A percentile compares a stretch with the other conserved stretches of the same genome.
Evolutionary conservation across 2,329 filamentous ascomycete species (phyloP).

Genomic region (Grosmannia clavigera): DNA sequence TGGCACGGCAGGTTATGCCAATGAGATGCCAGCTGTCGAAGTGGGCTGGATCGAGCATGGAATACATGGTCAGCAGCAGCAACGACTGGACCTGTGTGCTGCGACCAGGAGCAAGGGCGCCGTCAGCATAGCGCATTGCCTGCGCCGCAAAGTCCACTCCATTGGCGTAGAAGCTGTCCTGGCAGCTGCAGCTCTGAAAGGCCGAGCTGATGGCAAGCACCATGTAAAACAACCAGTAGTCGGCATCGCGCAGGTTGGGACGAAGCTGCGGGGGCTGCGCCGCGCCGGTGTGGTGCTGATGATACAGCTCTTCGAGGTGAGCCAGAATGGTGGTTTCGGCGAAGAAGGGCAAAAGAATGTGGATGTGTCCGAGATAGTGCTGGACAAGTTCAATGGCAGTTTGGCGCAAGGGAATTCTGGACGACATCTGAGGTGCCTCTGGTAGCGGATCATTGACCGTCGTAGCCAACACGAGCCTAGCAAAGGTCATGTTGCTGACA

Average conservation of each 20-base stretch:
- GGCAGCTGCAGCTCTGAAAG: conserved; percentile 56
- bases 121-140: conserved; percentile 67
- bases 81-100: conserved; percentile 79
- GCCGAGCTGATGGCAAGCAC: conserved; percentile 73
- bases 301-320: conserved; percentile 72
- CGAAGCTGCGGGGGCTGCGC: conserved; percentile 13
- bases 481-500: conserved; percentile 82
- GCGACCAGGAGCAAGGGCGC: conserved; percentile 74
- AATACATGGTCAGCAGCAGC: conserved; percentile 75
- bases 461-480: conserved; percentile 74
- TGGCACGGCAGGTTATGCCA: conserved; percentile 75
- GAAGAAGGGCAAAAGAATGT: conserved; percentile 70
- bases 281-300: conserved; percentile 27
- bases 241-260: conserved; percentile 50
- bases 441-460: conserved; percentile 63
- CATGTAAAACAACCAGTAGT: conserved; percentile 82
- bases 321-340: conserved; percentile 66
- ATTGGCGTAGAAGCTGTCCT: conserved; percentile 48
- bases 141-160: conserved; percentile 44
- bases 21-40: conserved; percentile 93
- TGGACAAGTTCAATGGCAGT: conserved; percentile 59
- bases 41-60: conserved; percentile 77
- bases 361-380: conserved; percentile 75
- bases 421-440: conserved; percentile 37
- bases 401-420: conserved; percentile 56